Percentiles rank a stretch among this genome's conserved stretches.
phyloP scores from a whole-genome alignment of 495 filamentous ascomycete species.

The Cercophora samala region DNA sequence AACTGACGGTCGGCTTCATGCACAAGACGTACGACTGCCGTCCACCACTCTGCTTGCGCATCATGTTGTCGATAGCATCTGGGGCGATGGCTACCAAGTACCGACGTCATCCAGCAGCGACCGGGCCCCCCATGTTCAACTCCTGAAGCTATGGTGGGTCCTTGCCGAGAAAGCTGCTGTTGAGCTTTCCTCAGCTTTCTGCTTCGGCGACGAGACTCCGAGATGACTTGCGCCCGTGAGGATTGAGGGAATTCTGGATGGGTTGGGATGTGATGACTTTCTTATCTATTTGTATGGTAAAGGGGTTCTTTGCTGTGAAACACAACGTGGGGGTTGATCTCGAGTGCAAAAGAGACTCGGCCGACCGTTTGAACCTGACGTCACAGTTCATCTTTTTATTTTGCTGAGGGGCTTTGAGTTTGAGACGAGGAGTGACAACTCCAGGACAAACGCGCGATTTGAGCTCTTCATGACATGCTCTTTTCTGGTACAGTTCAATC shows the following conservation, averaged over 20 bases:
- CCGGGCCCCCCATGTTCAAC: not conserved
- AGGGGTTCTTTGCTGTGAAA: not conserved
- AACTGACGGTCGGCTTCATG: not conserved
- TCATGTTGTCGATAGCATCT: not conserved
- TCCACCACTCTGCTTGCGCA: not conserved
- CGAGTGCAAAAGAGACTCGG: not conserved
- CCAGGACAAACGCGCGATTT: not conserved
- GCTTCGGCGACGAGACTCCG: not conserved
- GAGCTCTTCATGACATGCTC: not conserved
- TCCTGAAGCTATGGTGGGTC: not conserved
- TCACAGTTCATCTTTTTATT: not conserved
- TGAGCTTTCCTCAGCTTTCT: not conserved
- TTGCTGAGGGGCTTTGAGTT: not conserved
- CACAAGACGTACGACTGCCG: not conserved
- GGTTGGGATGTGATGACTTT: not conserved
- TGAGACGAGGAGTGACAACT: not conserved
- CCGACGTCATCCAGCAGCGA: not conserved
- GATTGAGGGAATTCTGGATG: not conserved
- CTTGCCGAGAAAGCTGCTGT: not conserved
- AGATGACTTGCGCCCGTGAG: not conserved
- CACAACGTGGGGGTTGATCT: not conserved
- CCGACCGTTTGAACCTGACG: not conserved
- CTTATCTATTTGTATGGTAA: not conserved
- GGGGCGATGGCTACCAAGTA: not conserved
- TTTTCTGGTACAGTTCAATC: not conserved